A percentile compares a stretch with the other conserved stretches of the same genome.
Conservation (phyloP, 1,284 basidiomycete genomes). For the Erythrobasidium hasegawianum region DNA sequence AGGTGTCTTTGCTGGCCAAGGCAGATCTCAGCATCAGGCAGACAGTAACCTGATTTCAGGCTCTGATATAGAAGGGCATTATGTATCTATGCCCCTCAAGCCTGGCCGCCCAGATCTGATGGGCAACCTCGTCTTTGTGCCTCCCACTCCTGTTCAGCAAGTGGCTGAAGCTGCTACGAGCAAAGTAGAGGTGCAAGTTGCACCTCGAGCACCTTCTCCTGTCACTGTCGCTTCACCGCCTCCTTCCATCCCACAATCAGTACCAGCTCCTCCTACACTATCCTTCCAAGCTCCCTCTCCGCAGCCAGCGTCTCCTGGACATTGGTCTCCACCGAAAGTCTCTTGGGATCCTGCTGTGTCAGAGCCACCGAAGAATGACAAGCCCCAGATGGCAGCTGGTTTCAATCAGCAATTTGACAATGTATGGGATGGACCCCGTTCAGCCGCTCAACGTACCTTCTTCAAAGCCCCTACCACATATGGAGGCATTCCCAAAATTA, state of each 20-base stretch:
- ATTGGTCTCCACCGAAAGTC: slow-evolving; percentile 44
- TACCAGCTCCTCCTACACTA: slow-evolving; percentile 36
- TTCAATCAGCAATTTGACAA: slow-evolving; percentile 52
- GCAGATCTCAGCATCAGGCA: not conserved
- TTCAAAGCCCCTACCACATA: slow-evolving; percentile 59
- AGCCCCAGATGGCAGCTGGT: slow-evolving; percentile 53
- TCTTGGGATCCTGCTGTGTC: slow-evolving; percentile 53
- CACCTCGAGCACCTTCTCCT: slow-evolving; percentile 7
- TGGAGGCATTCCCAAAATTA: slow-evolving; percentile 46
- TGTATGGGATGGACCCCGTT: slow-evolving; percentile 53
- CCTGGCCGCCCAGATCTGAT: slow-evolving; percentile 22
- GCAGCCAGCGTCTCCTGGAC: slow-evolving; percentile 36
- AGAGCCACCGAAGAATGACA: slow-evolving; percentile 51
- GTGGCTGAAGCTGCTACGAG: not conserved
- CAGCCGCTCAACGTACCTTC: slow-evolving; percentile 49
- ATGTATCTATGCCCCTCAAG: slow-evolving; percentile 26
- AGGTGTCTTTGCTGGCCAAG: slow-evolving; percentile 11
- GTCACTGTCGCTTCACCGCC: not conserved
- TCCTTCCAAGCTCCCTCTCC: slow-evolving; percentile 39
- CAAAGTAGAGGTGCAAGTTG: not conserved
- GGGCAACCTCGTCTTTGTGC: slow-evolving; percentile 23
- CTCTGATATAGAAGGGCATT: slow-evolving; percentile 17
- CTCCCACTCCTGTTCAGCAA: too few species aligned
- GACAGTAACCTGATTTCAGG: not conserved
- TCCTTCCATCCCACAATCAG: slow-evolving; percentile 23